phyloP scores from a whole-genome alignment of 495 filamentous ascomycete genomes.

The Cudoniella acicularis region DNA sequence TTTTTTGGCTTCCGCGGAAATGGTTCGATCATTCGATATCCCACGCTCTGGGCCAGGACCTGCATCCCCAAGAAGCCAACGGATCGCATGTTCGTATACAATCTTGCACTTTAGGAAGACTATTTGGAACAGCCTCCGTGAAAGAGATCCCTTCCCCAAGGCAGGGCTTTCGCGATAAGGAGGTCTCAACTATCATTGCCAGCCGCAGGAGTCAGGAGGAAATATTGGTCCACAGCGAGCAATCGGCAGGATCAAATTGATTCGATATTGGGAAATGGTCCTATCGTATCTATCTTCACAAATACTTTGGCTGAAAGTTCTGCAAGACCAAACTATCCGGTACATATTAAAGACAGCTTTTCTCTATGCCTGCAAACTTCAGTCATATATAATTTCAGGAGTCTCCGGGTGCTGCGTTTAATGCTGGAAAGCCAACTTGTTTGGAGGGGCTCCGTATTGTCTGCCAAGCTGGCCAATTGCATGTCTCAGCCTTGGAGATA shows the following conservation, averaged over 20 bases:
- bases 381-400: not conserved
- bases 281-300: too few relatives aligned
- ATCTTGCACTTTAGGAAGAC: not conserved
- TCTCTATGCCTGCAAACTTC: not conserved
- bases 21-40: not conserved
- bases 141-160: not conserved
- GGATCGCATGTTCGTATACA: not conserved
- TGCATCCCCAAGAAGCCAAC: not conserved
- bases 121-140: not conserved
- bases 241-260: too few relatives aligned
- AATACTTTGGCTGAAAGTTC: too few relatives aligned
- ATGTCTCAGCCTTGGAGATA: not conserved
- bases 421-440: not conserved
- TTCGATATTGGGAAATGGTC: too few relatives aligned
- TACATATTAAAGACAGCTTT: too few relatives aligned
- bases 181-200: too few relatives aligned
- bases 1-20: not conserved
- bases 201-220: too few relatives aligned
- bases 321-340: too few relatives aligned
- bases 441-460: not conserved
- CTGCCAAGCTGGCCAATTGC: not conserved
- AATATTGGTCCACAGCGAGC: too few relatives aligned
- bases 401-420: not conserved
- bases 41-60: not conserved
- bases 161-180: too few relatives aligned